phyloP scores from a whole-genome alignment of 2,329 filamentous ascomycete genomes.

The Neonectria magnoliae region DNA sequence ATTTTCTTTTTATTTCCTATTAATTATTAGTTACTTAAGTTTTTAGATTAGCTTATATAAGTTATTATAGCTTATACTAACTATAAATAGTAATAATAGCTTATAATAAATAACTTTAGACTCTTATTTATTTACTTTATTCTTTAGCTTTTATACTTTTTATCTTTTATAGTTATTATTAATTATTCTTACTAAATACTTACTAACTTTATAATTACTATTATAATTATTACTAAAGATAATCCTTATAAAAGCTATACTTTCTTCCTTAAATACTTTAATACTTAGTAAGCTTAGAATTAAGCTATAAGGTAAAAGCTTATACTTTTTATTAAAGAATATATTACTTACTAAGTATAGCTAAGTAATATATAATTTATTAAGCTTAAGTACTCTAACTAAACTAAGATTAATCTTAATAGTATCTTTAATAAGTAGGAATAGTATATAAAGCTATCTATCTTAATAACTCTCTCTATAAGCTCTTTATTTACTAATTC shows the following conservation, averaged over 20 bases:
- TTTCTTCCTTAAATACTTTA: slow-evolving; percentile 21
- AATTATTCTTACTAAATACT: not conserved
- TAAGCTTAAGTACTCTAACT: slow-evolving; percentile 31
- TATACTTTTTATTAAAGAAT: slow-evolving; percentile 32
- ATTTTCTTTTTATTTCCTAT: no score
- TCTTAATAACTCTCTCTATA: not conserved
- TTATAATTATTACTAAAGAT: not conserved
- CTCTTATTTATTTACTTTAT: no score
- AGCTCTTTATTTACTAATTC: slow-evolving; percentile 15
- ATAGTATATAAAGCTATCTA: slow-evolving; percentile 19
- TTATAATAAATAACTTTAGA: no score
- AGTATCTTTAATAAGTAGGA: slow-evolving; percentile 37
- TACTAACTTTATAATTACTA: not conserved
- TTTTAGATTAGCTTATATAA: no score
- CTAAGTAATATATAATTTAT: slow-evolving; percentile 32
- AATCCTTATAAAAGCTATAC: slow-evolving; percentile 15
- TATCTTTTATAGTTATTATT: no score
- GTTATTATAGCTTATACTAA: no score
- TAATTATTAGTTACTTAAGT: no score
- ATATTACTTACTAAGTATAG: slow-evolving; percentile 30
- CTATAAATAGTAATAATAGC: no score
- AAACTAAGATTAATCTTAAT: slow-evolving; percentile 38
- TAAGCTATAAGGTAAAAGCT: slow-evolving; percentile 22
- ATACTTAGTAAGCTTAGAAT: slow-evolving; percentile 6
- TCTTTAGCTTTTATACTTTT: no score